Conservation (phyloP, 139 green algal species). For the Desmodesmus armatus region DNA sequence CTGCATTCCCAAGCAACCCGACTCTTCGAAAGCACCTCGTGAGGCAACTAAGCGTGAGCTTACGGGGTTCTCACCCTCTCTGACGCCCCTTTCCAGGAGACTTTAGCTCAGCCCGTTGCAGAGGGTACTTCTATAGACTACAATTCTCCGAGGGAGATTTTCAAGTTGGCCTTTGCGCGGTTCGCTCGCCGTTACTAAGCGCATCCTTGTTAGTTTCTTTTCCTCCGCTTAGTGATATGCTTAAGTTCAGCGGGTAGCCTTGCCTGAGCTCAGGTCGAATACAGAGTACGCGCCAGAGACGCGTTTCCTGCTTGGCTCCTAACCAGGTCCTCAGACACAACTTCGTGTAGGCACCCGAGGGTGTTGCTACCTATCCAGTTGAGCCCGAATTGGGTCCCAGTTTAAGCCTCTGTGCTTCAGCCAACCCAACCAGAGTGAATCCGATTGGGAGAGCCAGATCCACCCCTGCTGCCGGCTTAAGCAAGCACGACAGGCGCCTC, state of each 20-base stretch:
- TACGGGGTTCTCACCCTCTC: conserved; percentile 93
- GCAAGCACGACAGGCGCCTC: background rate
- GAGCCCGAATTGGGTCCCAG: conserved; percentile 55
- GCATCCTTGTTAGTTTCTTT: conserved; percentile 97
- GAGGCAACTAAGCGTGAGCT: conserved; percentile 64
- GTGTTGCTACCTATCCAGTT: conserved; percentile 59
- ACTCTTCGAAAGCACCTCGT: conserved; percentile 88
- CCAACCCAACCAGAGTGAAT: conserved; percentile 46
- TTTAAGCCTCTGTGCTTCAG: conserved; percentile 69
- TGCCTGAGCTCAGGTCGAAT: conserved; percentile 91
- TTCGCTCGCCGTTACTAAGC: conserved; percentile 94
- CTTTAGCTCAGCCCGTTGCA: conserved; percentile 71
- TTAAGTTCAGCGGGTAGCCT: conserved; percentile 95
- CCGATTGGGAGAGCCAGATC: conserved; percentile 62
- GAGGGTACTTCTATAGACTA: conserved; percentile 89
- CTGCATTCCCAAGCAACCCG: conserved; percentile 95
- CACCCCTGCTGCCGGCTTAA: conserved; percentile 15
- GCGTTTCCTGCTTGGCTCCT: conserved; percentile 43
- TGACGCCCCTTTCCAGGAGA: conserved; percentile 83
- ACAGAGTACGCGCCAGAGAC: background rate
- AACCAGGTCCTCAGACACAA: conserved; percentile 45
- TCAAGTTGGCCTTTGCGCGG: conserved; percentile 88
- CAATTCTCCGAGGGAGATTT: conserved; percentile 91
- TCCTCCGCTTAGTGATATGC: conserved; percentile 97
- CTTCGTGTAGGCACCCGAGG: conserved; percentile 36